Evolutionary conservation across 345 rosid genomes (phyloP).

Genomic region (Citrus hindsii): DNA sequence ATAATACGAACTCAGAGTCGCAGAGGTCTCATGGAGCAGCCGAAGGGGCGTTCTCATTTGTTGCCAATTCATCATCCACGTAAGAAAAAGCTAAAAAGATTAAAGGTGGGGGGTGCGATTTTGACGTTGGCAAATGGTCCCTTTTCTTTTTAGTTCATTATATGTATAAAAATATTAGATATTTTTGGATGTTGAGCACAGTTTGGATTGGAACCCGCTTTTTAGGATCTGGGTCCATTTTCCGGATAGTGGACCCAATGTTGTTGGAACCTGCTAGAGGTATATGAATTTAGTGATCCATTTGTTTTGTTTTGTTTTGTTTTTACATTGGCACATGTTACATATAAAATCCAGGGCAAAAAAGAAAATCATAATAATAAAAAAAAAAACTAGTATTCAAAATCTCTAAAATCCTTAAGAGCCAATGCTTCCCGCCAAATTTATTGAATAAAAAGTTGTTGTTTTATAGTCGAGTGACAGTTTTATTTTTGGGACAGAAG

Average conservation of each 20-base stretch:
- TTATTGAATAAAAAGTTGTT: no score
- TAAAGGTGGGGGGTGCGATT: constrained; percentile 11
- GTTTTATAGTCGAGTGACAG: neutral
- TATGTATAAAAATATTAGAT: neutral
- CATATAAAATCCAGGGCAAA: neutral
- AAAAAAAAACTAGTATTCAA: neutral
- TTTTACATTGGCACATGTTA: neutral
- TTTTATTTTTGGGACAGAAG: neutral
- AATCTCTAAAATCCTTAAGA: no score
- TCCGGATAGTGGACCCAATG: neutral
- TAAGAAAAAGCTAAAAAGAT: constrained; percentile 22
- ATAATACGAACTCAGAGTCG: neutral
- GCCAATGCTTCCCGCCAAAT: neutral
- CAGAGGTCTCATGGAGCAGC: constrained; percentile 17
- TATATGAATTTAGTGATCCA: neutral
- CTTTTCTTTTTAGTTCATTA: neutral
- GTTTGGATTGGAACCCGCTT: neutral
- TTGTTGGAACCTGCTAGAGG: neutral
- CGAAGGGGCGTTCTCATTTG: constrained; percentile 26
- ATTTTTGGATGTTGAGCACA: neutral
- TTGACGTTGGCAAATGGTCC: constrained; percentile 24
- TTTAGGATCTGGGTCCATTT: constrained; percentile 6
- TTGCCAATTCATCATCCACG: constrained; percentile 36
- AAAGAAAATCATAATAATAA: neutral
- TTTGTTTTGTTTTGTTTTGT: neutral